Percentiles rank a stretch among this genome's conserved stretches.
Conservation (phyloP, 495 filamentous ascomycete genomes). For the Talaromyces thailandensis region DNA sequence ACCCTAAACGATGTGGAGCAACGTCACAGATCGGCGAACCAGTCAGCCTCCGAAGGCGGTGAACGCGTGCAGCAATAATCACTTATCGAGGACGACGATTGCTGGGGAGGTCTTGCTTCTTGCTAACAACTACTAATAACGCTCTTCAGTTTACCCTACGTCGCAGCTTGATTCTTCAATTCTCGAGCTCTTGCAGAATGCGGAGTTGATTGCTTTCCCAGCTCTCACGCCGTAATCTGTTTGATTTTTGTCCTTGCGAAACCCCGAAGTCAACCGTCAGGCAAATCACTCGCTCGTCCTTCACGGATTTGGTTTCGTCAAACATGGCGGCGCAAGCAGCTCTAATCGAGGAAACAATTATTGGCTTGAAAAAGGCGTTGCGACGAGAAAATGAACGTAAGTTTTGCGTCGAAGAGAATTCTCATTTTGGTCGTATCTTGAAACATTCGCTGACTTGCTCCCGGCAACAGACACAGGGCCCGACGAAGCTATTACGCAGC, state of each 20-base stretch:
- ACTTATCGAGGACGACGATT: background rate
- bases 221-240: background rate
- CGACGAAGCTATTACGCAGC: slow-evolving; percentile 69
- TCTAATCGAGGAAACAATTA: slow-evolving; percentile 63
- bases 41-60: slow-evolving; percentile 5
- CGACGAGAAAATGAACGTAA: slow-evolving; percentile 52
- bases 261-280: background rate
- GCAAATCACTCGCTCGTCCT: background rate
- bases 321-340: slow-evolving; percentile 65
- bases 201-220: background rate
- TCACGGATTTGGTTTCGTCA: background rate
- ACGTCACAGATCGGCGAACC: slow-evolving; percentile 3
- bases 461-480: slow-evolving; percentile 66
- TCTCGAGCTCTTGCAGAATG: background rate
- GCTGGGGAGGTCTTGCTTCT: background rate
- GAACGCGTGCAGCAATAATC: slow-evolving; percentile 3
- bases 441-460: background rate
- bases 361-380: slow-evolving; percentile 66
- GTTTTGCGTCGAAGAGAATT: slow-evolving; percentile 7
- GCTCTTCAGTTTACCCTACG: background rate
- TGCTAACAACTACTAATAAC: background rate
- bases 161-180: background rate
- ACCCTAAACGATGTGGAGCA: background rate
- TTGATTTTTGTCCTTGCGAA: background rate
- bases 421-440: background rate